phyloP scores from a whole-genome alignment of 371 early-diverging fungal genomes.

The Mucor sp. region DNA sequence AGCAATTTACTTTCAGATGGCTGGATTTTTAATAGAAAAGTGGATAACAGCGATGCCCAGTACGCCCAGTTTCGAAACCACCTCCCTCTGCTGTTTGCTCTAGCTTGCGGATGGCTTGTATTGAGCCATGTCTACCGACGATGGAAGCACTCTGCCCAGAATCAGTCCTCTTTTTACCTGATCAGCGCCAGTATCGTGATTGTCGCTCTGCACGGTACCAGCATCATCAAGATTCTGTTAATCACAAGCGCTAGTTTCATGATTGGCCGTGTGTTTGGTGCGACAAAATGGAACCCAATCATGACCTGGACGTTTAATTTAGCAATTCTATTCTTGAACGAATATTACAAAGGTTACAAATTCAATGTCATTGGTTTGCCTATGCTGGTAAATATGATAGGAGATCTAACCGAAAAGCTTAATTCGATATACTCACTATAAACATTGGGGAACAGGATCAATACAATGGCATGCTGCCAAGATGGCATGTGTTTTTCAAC shows the following conservation, averaged over 20 bases:
- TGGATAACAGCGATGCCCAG: conserved; percentile 89
- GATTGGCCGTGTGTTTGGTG: conserved; percentile 58
- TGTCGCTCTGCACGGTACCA: conserved; percentile 52
- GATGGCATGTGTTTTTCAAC: conserved; percentile 94
- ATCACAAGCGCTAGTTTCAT: conserved; percentile 65
- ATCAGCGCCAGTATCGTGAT: conserved; percentile 67
- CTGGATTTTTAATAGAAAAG: conserved; percentile 64
- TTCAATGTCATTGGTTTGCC: conserved; percentile 57
- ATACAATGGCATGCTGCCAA: conserved; percentile 55
- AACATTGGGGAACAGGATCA: background rate
- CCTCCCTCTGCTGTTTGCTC: conserved; percentile 59
- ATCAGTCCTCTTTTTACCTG: conserved; percentile 47
- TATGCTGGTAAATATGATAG: conserved; percentile 31
- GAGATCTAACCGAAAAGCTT: background rate
- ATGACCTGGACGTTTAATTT: conserved; percentile 83
- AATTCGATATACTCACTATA: background rate
- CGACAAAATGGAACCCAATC: conserved; percentile 59
- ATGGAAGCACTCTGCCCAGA: background rate
- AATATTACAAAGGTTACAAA: conserved; percentile 69
- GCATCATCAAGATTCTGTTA: conserved; percentile 70
- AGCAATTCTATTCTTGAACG: conserved; percentile 75
- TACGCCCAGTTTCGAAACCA: conserved; percentile 79
- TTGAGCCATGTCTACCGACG: conserved; percentile 26
- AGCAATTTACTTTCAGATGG: conserved; percentile 60
- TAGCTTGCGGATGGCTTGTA: conserved; percentile 53